Conservation (phyloP, 345 rosid genomes). For the Gossypium sturtianum region DNA sequence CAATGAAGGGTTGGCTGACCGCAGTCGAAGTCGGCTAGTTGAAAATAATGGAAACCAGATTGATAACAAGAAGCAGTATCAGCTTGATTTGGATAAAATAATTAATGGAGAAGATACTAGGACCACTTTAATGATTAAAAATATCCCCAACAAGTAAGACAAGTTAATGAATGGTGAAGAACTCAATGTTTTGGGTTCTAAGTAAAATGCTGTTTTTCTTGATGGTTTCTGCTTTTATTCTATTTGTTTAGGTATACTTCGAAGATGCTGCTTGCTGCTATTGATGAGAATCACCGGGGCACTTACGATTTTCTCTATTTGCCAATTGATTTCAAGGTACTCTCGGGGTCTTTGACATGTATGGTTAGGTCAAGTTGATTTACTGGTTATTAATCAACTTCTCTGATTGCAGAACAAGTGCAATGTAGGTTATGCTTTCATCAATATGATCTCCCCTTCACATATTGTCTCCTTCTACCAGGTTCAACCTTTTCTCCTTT, state of each 20-base stretch:
- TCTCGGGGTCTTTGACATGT: slow-evolving; percentile 2
- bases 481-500: slow-evolving; percentile 35
- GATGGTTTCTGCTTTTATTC: slow-evolving; percentile 15
- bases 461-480: slow-evolving; percentile 82
- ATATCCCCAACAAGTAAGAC: slow-evolving; percentile 92
- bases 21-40: slow-evolving; percentile 33
- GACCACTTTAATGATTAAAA: slow-evolving; percentile 89
- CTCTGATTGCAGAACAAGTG: slow-evolving; percentile 80
- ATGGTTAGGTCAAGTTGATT: neutral
- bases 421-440: slow-evolving; percentile 94
- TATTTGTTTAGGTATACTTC: slow-evolving; percentile 71
- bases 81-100: slow-evolving; percentile 77
- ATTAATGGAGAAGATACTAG: slow-evolving; percentile 63
- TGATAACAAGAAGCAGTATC: slow-evolving; percentile 62
- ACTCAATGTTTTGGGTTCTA: neutral
- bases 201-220: slow-evolving; percentile 2
- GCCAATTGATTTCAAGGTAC: slow-evolving; percentile 91
- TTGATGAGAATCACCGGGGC: slow-evolving; percentile 80
- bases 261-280: slow-evolving; percentile 88
- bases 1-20: slow-evolving; percentile 52
- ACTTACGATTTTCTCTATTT: slow-evolving; percentile 89
- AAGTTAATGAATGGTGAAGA: neutral
- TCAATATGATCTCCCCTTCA: slow-evolving; percentile 84
- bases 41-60: slow-evolving; percentile 41
- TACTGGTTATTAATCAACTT: slow-evolving; percentile 12